A percentile compares a stretch with the other conserved stretches of the same genome.
These are phyloP conservation scores for Apiosordaria backusii DNA, from an alignment of 495 filamentous ascomycete species.

Conservation along the genomic window DNA sequence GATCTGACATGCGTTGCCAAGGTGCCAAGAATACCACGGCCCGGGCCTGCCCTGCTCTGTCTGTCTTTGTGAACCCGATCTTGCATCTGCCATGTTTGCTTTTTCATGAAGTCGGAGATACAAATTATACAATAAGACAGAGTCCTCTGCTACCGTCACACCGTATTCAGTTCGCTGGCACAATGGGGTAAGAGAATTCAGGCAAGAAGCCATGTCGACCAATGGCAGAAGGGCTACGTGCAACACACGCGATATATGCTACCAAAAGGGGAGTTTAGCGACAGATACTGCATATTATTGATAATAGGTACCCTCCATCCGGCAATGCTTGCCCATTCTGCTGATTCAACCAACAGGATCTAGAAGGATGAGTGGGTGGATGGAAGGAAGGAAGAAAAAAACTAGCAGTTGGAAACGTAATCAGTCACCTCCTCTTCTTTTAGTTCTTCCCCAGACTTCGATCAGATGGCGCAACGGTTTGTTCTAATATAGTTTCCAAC, in stretches of 20 bases:
- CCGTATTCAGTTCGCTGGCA: neutral
- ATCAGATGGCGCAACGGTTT: neutral
- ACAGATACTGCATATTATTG: neutral
- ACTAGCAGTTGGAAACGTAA: neutral
- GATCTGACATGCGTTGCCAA: constrained; percentile 21
- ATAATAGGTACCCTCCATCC: neutral
- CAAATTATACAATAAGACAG: neutral
- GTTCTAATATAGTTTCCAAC: neutral
- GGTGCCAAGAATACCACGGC: constrained; percentile 14
- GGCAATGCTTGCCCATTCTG: neutral
- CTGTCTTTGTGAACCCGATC: neutral
- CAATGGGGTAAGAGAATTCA: neutral
- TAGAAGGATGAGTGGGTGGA: neutral
- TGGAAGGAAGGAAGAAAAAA: neutral
- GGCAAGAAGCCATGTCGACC: neutral
- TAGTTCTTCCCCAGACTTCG: neutral
- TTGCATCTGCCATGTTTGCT: neutral
- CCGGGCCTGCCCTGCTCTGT: neutral
- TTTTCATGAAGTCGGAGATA: neutral
- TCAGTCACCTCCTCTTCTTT: neutral
- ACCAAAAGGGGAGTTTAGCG: neutral
- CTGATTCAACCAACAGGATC: neutral
- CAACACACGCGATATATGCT: neutral
- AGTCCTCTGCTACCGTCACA: neutral
- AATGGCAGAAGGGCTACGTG: neutral